Conservation (phyloP, 768 basidiomycete genomes). For the Psilocybe subaeruginosa region DNA sequence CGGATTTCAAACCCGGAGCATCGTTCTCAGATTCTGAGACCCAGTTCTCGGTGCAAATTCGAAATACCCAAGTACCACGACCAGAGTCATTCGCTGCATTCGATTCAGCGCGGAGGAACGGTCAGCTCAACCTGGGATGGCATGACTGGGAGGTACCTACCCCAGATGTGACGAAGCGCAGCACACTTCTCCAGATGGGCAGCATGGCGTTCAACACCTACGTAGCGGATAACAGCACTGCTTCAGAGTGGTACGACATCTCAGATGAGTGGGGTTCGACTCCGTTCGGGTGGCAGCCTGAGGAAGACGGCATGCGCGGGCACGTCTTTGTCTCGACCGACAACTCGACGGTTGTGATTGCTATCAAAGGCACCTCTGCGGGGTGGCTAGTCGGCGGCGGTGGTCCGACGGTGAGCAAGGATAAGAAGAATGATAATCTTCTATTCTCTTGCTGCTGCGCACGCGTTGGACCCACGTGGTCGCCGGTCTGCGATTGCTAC, state of each 20-base stretch:
- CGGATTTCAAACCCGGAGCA: slow-evolving; percentile 42
- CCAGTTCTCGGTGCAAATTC: slow-evolving; percentile 44
- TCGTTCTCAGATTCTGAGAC: slow-evolving; percentile 31
- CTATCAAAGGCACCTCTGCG: slow-evolving; percentile 93
- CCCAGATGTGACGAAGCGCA: slow-evolving; percentile 74
- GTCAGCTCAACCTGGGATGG: slow-evolving; percentile 57
- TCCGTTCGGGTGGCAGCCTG: slow-evolving; percentile 90
- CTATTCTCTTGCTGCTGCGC: slow-evolving; percentile 97
- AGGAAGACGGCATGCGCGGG: slow-evolving; percentile 89
- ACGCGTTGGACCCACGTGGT: slow-evolving; percentile 93
- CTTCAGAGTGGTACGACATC: slow-evolving; percentile 71
- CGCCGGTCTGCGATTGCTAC: slow-evolving; percentile 89
- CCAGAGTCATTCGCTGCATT: slow-evolving; percentile 49
- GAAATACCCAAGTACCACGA: slow-evolving; percentile 40
- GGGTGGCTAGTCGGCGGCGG: slow-evolving; percentile 67
- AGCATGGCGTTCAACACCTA: slow-evolving; percentile 94
- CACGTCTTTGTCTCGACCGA: slow-evolving; percentile 87
- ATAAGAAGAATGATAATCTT: slow-evolving; percentile 95
- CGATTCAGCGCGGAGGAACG: slow-evolving; percentile 32
- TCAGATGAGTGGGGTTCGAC: slow-evolving; percentile 56
- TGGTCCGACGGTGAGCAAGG: slow-evolving; percentile 84
- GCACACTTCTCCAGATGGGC: slow-evolving; percentile 75
- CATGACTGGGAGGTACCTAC: slow-evolving; percentile 60
- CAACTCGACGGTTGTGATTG: slow-evolving; percentile 84
- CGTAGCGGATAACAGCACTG: slow-evolving; percentile 41